Conservation (phyloP, 495 filamentous ascomycete species). For the Penicillium pulvis region DNA sequence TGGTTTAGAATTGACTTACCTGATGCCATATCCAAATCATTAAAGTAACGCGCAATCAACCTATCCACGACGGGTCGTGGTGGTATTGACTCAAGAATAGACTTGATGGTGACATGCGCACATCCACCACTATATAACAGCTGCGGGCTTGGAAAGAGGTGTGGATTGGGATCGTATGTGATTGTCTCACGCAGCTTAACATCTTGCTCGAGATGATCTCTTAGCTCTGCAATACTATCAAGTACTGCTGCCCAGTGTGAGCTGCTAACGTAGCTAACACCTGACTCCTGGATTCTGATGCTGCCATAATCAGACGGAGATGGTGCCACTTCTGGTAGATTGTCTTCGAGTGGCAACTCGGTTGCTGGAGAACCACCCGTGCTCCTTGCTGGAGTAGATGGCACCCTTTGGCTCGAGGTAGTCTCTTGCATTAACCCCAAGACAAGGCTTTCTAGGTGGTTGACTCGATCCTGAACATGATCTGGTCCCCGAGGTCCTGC, state of each 20-base stretch:
- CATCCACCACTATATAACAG: constrained; percentile 33
- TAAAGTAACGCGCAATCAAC: constrained; percentile 14
- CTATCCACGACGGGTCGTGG: constrained; percentile 33
- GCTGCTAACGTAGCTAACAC: constrained; percentile 20
- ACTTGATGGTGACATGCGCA: constrained; percentile 22
- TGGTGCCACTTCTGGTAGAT: constrained; percentile 2
- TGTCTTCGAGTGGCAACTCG: constrained; percentile 6
- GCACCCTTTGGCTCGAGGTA: not conserved
- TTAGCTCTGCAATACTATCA: constrained; percentile 12
- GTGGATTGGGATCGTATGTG: not conserved
- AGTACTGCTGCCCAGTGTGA: constrained; percentile 17
- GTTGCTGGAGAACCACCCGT: not conserved
- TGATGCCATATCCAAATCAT: no score
- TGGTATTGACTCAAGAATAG: constrained; percentile 35
- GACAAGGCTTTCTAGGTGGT: constrained; percentile 1
- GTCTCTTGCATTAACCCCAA: not conserved
- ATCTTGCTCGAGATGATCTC: constrained; percentile 18
- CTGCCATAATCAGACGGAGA: constrained; percentile 19
- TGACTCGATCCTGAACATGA: not conserved
- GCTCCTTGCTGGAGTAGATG: not conserved
- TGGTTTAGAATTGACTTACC: no score
- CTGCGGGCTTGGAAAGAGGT: constrained; percentile 9
- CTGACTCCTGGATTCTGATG: constrained; percentile 24
- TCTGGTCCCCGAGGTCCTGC: not conserved
- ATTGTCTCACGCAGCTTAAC: constrained; percentile 15